These are phyloP conservation scores for Ceratocystis eucalypticola DNA, from an alignment of 2,329 filamentous ascomycete genomes.

Conservation along the genomic window DNA sequence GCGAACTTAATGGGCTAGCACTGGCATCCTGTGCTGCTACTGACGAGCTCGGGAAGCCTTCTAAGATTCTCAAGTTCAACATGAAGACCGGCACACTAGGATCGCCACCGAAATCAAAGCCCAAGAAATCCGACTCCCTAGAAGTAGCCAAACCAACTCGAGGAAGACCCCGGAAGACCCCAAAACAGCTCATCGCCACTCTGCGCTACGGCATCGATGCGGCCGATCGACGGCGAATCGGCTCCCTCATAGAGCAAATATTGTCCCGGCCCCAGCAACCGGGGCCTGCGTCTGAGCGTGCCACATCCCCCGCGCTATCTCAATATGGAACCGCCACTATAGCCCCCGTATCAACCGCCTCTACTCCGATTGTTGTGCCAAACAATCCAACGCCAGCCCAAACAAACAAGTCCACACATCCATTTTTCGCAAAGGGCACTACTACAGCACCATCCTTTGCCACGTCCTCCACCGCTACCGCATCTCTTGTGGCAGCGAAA, in stretches of 20 bases:
- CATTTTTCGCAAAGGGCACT: constrained; percentile 30
- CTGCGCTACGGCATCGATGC: constrained; percentile 46
- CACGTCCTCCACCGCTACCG: background rate
- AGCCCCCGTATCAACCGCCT: constrained; percentile 23
- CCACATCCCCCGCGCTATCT: background rate
- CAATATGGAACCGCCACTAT: constrained; percentile 16
- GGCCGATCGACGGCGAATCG: constrained; percentile 35
- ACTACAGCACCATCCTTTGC: background rate
- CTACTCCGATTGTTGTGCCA: constrained; percentile 1
- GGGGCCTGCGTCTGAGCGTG: background rate
- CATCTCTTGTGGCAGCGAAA: constrained; percentile 17
- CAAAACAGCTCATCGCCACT: constrained; percentile 32
- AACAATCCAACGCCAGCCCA: constrained; percentile 15
- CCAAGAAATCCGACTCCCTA: constrained; percentile 17
- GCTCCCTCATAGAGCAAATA: constrained; percentile 37
- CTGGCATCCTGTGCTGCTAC: constrained; percentile 6
- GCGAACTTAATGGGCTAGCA: constrained; percentile 12
- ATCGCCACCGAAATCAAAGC: constrained; percentile 45
- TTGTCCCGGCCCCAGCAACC: background rate
- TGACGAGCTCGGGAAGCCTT: constrained; percentile 22
- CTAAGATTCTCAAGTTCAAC: constrained; percentile 44
- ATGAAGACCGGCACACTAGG: constrained; percentile 48
- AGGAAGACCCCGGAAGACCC: constrained; percentile 22
- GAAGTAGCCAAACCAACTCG: constrained; percentile 5
- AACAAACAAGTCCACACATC: constrained; percentile 29